Evolutionary conservation across 331 rosid genomes (phyloP), one percentile per base, ranked within the genome.

Genomic region (Cydonia oblonga): DNA sequence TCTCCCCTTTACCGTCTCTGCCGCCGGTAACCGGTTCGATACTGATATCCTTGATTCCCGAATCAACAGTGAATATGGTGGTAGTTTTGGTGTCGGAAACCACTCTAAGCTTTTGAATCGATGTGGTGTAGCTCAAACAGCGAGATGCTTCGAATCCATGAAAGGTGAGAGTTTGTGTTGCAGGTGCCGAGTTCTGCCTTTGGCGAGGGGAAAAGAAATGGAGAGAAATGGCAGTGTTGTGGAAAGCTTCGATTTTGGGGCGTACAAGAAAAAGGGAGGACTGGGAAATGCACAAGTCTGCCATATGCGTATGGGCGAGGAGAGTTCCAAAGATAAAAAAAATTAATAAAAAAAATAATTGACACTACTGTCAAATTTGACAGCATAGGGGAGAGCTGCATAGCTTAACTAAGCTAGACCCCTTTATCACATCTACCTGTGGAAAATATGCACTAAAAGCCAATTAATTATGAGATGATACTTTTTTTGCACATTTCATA

Each of bases 21-120:
- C 82, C 80, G n/a, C 80, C 92, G 42, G 78, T 49, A 9, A 78
- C 91, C 5, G 84, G 84, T 16, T 67, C 79, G 62, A n/a, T 54
- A 6, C 67, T 68, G 14, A 62, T 23, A 7, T 52, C 72, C 78
- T 54, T 76, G 44, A 69, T 62, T 11, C 18, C 76, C 7, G 79
- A 66, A 16, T 85, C 90, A 13, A 73, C 56, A 19, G 81, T 74
- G 65, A 76, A n/a, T n/a, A 68, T 33, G 14, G 16, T 67, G 56
- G 83, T 70, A 25, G 90, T 64, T 61, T 69, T 70, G 28, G 96
- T 61, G 26, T 80, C 85, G 28, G 96, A 80, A 26, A 86, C 83
- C 46, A 78, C 87, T 1, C 80, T 84, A 2, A 66, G 70, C 53
- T 40, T 64, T 16, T 28, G 71, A 46, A 38, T 54, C 24, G 29